Evolutionary conservation across 2,329 filamentous ascomycete species (phyloP).

Genomic region (Venturia nashicola): DNA sequence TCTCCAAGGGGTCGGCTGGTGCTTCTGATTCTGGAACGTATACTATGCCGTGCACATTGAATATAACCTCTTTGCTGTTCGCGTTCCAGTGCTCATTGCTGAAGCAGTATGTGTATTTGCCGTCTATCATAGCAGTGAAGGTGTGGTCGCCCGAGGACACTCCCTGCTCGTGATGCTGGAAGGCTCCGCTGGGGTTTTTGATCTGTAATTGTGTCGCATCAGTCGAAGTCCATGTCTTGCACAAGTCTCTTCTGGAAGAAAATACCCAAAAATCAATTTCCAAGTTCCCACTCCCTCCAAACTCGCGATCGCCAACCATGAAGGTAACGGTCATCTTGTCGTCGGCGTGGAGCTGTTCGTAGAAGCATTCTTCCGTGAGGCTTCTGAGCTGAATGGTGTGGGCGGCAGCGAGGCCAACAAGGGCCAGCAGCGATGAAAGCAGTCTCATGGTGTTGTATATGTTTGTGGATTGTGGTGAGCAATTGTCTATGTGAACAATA

Average conservation of each 20-base stretch:
- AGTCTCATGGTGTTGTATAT: constrained; percentile 1
- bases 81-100: constrained; percentile 98
- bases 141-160: constrained; percentile 87
- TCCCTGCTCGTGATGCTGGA: constrained; percentile 68
- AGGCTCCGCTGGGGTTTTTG: constrained; percentile 61
- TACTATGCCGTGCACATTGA: constrained; percentile 98
- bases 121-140: constrained; percentile 74
- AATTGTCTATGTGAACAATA: background rate
- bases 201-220: constrained; percentile 39
- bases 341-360: constrained; percentile 82
- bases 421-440: constrained; percentile 17
- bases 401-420: constrained; percentile 52
- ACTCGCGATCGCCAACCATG: constrained; percentile 94
- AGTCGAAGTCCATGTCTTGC: background rate
- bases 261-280: constrained; percentile 97
- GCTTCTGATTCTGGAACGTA: constrained; percentile 86
- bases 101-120: constrained; percentile 94
- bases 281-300: constrained; percentile 84
- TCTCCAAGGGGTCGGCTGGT: constrained; percentile 76
- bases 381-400: constrained; percentile 95
- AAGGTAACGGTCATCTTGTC: constrained; percentile 98
- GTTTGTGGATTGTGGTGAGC: background rate
- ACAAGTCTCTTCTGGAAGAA: background rate
- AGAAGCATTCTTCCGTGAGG: constrained; percentile 94
- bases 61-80: constrained; percentile 93